A percentile compares a stretch with the other conserved stretches of the same genome.
Evolutionary conservation across 2,329 filamentous ascomycete species (phyloP).

Genomic region (Xylariales sp.): DNA sequence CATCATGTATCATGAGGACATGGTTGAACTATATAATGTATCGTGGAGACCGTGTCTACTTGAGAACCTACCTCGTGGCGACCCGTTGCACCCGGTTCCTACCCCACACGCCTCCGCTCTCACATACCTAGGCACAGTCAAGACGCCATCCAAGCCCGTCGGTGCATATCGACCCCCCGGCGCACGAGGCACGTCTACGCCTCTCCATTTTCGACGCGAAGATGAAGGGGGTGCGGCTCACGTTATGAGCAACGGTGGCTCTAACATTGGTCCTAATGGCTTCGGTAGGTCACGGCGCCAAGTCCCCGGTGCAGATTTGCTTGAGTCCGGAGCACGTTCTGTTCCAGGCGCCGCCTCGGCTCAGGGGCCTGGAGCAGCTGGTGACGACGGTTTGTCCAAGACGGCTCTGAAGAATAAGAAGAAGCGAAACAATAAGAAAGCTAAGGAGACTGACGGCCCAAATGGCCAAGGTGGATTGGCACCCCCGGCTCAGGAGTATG

Average conservation of each 20-base stretch:
- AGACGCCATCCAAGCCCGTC: constrained; percentile 96
- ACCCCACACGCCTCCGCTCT: constrained; percentile 84
- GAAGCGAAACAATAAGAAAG: constrained; percentile 92
- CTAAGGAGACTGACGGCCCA: constrained; percentile 79
- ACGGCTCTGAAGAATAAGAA: constrained; percentile 97
- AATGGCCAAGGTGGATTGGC: constrained; percentile 57
- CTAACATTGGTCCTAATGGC: constrained; percentile 78
- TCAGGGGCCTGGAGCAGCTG: constrained; percentile 69
- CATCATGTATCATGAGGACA: constrained; percentile 95
- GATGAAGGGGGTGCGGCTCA: constrained; percentile 95
- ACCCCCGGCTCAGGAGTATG: constrained; percentile 57
- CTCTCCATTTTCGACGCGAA: constrained; percentile 95
- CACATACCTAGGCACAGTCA: constrained; percentile 84
- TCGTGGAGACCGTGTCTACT: constrained; percentile 83
- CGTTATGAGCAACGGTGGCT: constrained; percentile 79
- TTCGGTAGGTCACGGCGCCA: constrained; percentile 81
- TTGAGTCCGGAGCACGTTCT: constrained; percentile 65
- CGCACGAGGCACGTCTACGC: constrained; percentile 87
- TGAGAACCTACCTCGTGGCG: constrained; percentile 68
- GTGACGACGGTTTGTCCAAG: constrained; percentile 82
- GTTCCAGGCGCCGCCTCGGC: constrained; percentile 76
- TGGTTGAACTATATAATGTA: constrained; percentile 93
- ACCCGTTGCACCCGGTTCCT: constrained; percentile 80
- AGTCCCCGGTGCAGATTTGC: constrained; percentile 86
- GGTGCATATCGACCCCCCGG: constrained; percentile 96